A percentile compares a stretch with the other conserved stretches of the same genome.
Conservation (phyloP, 768 basidiomycete species). For the Dioszegia hungarica region DNA sequence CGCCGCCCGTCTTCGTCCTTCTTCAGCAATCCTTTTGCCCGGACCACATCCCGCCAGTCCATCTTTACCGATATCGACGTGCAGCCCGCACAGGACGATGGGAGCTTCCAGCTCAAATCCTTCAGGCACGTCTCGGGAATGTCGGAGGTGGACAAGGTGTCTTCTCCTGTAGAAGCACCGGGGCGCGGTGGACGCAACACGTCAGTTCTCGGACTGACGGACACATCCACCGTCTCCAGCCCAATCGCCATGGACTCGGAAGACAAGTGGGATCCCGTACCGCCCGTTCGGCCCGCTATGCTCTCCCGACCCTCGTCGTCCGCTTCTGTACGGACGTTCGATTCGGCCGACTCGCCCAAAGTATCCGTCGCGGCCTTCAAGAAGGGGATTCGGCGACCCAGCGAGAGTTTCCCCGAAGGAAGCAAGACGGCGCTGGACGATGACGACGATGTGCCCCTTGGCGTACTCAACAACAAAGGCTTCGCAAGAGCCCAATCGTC, state of each 20-base stretch:
- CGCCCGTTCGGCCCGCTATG: slow-evolving; percentile 6
- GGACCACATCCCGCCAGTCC: slow-evolving; percentile 25
- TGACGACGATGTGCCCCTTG: slow-evolving; percentile 40
- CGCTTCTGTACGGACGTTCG: slow-evolving; percentile 18
- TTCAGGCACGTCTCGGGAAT: slow-evolving; percentile 40
- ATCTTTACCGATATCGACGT: slow-evolving; percentile 21
- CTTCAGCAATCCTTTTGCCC: slow-evolving; percentile 5
- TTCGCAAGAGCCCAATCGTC: slow-evolving; percentile 1
- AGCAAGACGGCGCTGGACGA: slow-evolving; percentile 19
- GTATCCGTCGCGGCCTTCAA: slow-evolving; percentile 39
- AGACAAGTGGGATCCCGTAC: neutral
- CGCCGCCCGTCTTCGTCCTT: slow-evolving; percentile 12
- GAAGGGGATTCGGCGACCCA: slow-evolving; percentile 31
- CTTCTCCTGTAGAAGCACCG: no score
- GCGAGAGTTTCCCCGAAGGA: slow-evolving; percentile 22
- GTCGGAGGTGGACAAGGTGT: slow-evolving; percentile 15
- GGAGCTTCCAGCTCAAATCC: slow-evolving; percentile 34
- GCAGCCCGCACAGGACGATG: slow-evolving; percentile 15
- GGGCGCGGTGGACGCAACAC: slow-evolving; percentile 1
- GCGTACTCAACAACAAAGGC: slow-evolving; percentile 16
- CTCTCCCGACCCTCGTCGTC: slow-evolving; percentile 33
- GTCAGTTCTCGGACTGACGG: neutral
- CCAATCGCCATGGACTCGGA: neutral
- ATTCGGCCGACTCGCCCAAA: slow-evolving; percentile 9
- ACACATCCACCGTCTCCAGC: neutral